Evolutionary conservation across 768 basidiomycete genomes (phyloP), one percentile per base, ranked within the genome.

Genomic region (Mycena galericulata): DNA sequence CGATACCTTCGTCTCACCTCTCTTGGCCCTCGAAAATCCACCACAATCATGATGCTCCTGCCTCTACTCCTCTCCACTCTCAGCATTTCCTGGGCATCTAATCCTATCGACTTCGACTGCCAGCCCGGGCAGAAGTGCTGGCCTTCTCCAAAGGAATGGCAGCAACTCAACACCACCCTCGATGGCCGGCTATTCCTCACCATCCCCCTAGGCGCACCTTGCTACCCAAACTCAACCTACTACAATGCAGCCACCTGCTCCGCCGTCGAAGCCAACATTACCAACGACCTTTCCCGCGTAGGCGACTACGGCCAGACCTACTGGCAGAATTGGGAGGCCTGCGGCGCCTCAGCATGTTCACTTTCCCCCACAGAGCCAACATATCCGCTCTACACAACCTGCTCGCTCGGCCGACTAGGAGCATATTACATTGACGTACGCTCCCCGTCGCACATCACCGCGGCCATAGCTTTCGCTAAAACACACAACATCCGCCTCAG

Each of bases 301-400:
- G 51, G 46, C 40, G 30, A 55, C 53, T 55, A 63, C 53, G 53
- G 62, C 29, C 51, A 63, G 51, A 55, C 62, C 51, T 53, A 63
- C 43, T 63, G 62, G 62, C 62, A 63, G 53, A 62, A 62, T 62
- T 62, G 60, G 60, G 60, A 62, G 60, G 49, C 60, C 60, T 62
- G 60, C 60, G 49, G 60, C 49, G 49, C 60, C 60, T 62, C 60
- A 41, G 60, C 60, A 51, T 62, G 60, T 41, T 62, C 60, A 32
- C 60, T 62, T 62, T 41, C 60, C 49, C 60, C 60, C 60, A 62
- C 50, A 51, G 60, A 41, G 49, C 60, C 60, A 40, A 62, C 60
- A 51, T 53, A 51, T 62, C 60, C 49, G 60, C 60, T 62, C 60
- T 62, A 62, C 60, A 53, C 47, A 43, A 51, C 49, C 41, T 63